Evolutionary conservation across 768 basidiomycete species (phyloP).

Genomic region (Exsudoporus frostii): DNA sequence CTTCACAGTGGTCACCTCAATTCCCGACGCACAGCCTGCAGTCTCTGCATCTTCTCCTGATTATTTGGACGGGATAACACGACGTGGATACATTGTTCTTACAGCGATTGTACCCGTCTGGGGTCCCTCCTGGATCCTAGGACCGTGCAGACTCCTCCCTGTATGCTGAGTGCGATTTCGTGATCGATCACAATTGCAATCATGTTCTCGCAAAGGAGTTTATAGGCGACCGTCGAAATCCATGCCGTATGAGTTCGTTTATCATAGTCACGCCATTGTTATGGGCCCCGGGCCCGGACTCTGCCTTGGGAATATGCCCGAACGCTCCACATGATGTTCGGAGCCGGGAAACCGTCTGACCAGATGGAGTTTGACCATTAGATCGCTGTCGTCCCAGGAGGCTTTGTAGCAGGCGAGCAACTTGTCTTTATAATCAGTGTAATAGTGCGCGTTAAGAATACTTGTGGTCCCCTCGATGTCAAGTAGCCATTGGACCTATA

Average conservation of each 20-base stretch:
- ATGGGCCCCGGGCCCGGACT: too few species aligned
- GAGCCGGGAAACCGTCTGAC: conserved; percentile 26
- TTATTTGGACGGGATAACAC: conserved; percentile 47
- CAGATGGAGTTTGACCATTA: conserved; percentile 3
- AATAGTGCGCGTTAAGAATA: conserved; percentile 52
- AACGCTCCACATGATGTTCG: conserved; percentile 68
- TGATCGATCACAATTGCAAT: conserved; percentile 39
- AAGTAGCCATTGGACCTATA: conserved; percentile 48
- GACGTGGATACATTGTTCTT: conserved; percentile 44
- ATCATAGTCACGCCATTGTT: background rate
- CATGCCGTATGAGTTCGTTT: background rate
- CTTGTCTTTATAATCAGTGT: conserved; percentile 46
- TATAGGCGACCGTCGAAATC: conserved; percentile 40
- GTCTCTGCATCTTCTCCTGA: conserved; percentile 47
- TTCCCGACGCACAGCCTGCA: conserved; percentile 8
- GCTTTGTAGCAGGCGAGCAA: conserved; percentile 50
- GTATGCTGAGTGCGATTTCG: conserved; percentile 43
- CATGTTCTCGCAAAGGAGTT: too few species aligned
- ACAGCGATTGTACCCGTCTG: conserved; percentile 46
- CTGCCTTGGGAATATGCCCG: conserved; percentile 74
- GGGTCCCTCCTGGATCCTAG: conserved; percentile 52
- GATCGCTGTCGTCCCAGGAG: conserved; percentile 3
- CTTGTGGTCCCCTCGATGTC: conserved; percentile 47
- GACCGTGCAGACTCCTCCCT: conserved; percentile 41
- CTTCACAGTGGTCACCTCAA: too few species aligned